Evolutionary conservation across 305 asterid species (phyloP), one percentile per base, ranked within the genome.

Genomic region (Nicotiana rustica): DNA sequence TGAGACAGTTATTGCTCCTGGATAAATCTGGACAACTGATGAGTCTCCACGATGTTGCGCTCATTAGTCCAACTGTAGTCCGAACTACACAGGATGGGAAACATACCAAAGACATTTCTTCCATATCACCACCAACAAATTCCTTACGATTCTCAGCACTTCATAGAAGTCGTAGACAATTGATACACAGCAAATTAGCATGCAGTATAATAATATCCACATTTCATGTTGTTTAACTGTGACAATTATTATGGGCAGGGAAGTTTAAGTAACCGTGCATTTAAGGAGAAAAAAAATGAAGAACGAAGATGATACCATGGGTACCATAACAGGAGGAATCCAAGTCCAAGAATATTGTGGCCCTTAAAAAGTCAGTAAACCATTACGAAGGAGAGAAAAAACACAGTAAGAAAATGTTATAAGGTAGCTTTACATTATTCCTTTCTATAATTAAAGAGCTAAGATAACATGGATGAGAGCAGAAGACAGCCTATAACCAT

Each of bases 21-120:
- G 14, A 47, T 71, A 71, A 71, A 47, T 71, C 64, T 49, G 62
- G 44, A 73, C 79, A 73, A 49, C 41, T 73, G 60, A 73, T 49
- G 21, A 73, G 79, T 13, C 19, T 49, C 52, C 64, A 25, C 4
- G 10, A 49, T 14, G 62, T 73, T 33, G 18, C 15, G 15, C 14
- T 25, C 12, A 31, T 21, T 19, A 66, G 19, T 66, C 71, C 71
- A 66, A 66, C 71, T 13, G 36, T 14, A 65, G 38, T 29, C 57
- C 60, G 17, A 55, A 55, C 17, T 55, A 13, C 17, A 55, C 6
- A 55, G 60, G 60, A 55, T 55, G 60, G 13, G 60, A 4, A 55
- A 55, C 60, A 55, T 55, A 55, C n/a, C 71, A 66, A 73, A 49
- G 79, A 19, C 52, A 73, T 0, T 1, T 49, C 64, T 49, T 61